These are phyloP conservation scores for Cercospora brassicicola DNA, from an alignment of 2,329 filamentous ascomycete species.

Conservation along the genomic window DNA sequence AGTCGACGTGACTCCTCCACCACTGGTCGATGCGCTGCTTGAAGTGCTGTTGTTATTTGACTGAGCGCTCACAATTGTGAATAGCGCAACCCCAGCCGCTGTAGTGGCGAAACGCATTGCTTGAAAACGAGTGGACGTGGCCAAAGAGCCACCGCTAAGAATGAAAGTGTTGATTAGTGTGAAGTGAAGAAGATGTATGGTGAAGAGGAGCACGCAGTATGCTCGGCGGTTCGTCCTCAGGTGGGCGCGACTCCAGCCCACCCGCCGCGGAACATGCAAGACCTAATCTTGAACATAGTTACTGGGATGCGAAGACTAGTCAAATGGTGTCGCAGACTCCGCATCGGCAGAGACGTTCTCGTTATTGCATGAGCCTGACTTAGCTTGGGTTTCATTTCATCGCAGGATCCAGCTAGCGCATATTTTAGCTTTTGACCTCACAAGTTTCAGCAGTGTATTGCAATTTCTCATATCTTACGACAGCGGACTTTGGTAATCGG, in stretches of 20 bases:
- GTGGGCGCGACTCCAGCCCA: background rate
- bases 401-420: background rate
- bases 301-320: background rate
- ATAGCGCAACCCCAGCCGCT: background rate
- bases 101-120: background rate
- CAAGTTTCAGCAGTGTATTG: background rate
- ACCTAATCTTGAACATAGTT: background rate
- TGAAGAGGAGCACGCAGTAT: background rate
- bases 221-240: background rate
- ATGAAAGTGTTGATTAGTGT: background rate
- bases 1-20: background rate
- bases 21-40: background rate
- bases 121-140: constrained; percentile 26
- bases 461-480: background rate
- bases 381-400: constrained; percentile 3
- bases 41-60: background rate
- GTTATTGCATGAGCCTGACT: constrained; percentile 10
- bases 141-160: constrained; percentile 14
- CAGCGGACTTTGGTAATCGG: background rate
- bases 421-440: background rate
- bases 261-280: background rate
- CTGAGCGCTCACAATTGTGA: constrained; percentile 17
- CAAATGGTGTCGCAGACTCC: background rate
- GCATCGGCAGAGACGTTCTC: constrained; percentile 1
- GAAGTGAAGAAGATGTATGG: background rate